Percentiles rank a stretch among this genome's conserved stretches.
These are phyloP conservation scores for Podospora pseudocomata DNA, from an alignment of 495 filamentous ascomycete species.

Conservation along the genomic window DNA sequence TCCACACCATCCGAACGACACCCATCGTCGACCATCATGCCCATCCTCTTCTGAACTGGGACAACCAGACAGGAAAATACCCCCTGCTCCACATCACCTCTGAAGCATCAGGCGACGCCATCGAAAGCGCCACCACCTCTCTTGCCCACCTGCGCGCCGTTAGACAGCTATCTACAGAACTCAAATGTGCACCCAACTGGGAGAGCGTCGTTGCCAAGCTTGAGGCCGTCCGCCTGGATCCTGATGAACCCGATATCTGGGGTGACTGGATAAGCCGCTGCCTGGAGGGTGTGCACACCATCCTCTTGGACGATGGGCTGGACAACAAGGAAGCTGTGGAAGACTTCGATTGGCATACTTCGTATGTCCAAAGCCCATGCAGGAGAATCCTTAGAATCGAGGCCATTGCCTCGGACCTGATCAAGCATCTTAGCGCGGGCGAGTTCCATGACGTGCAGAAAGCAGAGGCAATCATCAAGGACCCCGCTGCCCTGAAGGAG, in stretches of 20 bases:
- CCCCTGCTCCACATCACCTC: conserved; percentile 67
- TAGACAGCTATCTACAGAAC: conserved; percentile 61
- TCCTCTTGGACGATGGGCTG: conserved; percentile 78
- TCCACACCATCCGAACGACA: conserved; percentile 54
- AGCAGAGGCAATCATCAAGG: conserved; percentile 6
- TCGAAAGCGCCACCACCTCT: conserved; percentile 52
- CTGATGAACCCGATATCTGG: conserved; percentile 35
- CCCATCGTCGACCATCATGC: conserved; percentile 89
- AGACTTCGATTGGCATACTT: conserved; percentile 65
- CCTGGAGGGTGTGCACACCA: conserved; percentile 68
- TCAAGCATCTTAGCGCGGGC: conserved; percentile 40
- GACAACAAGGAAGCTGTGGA: conserved; percentile 54
- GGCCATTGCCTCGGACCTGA: conserved; percentile 62
- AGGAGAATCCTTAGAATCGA: conserved; percentile 85
- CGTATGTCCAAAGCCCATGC: conserved; percentile 56
- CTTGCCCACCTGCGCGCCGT: conserved; percentile 69
- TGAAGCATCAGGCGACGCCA: conserved; percentile 68
- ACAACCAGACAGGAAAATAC: conserved; percentile 38
- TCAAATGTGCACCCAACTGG: conserved; percentile 58
- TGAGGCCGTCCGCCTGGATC: conserved; percentile 48
- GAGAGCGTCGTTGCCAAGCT: conserved; percentile 61
- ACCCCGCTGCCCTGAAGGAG: conserved; percentile 24
- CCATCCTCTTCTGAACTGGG: conserved; percentile 56
- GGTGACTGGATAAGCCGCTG: conserved; percentile 60
- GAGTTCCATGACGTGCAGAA: conserved; percentile 1